Percentiles rank a stretch among this genome's conserved stretches.
Conservation (phyloP, 306 rosid genomes). For the Begonia masoniana region DNA sequence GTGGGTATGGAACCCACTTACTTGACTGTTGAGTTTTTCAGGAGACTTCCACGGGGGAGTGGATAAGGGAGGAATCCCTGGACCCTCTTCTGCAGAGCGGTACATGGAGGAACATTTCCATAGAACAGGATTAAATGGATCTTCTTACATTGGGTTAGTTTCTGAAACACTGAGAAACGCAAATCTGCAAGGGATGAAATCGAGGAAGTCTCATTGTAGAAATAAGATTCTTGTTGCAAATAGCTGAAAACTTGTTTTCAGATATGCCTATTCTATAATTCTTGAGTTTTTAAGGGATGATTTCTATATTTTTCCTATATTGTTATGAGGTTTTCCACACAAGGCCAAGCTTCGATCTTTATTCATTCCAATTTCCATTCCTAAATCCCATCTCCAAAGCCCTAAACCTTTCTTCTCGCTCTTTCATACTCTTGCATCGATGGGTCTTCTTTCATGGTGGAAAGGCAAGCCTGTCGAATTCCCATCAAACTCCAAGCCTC, state of each 20-base stretch:
- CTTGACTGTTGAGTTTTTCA: slow-evolving; percentile 34
- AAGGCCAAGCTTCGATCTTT: not conserved
- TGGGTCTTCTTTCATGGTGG: slow-evolving; percentile 84
- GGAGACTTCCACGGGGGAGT: slow-evolving; percentile 34
- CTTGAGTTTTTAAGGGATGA: too few relatives aligned
- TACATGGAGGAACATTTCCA: slow-evolving; percentile 28
- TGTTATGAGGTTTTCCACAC: not conserved
- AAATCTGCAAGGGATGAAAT: too few relatives aligned
- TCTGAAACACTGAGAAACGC: slow-evolving; percentile 29
- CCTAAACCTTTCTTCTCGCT: slow-evolving; percentile 4
- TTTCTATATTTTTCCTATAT: too few relatives aligned
- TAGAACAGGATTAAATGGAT: slow-evolving; percentile 28
- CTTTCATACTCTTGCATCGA: slow-evolving; percentile 7
- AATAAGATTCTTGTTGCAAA: not conserved
- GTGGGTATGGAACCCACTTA: slow-evolving; percentile 44
- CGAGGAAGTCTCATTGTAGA: too few relatives aligned
- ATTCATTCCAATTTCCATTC: not conserved
- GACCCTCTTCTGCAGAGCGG: slow-evolving; percentile 14
- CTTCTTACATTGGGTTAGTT: slow-evolving; percentile 34
- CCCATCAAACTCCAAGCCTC: slow-evolving; percentile 14
- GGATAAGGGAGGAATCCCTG: slow-evolving; percentile 18
- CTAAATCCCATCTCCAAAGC: not conserved
- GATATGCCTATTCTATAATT: too few relatives aligned
- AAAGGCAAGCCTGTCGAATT: slow-evolving; percentile 26
- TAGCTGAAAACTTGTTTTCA: too few relatives aligned